These are phyloP conservation scores for Nemania sp. DNA, from an alignment of 2,329 filamentous ascomycete species.

Conservation along the genomic window DNA sequence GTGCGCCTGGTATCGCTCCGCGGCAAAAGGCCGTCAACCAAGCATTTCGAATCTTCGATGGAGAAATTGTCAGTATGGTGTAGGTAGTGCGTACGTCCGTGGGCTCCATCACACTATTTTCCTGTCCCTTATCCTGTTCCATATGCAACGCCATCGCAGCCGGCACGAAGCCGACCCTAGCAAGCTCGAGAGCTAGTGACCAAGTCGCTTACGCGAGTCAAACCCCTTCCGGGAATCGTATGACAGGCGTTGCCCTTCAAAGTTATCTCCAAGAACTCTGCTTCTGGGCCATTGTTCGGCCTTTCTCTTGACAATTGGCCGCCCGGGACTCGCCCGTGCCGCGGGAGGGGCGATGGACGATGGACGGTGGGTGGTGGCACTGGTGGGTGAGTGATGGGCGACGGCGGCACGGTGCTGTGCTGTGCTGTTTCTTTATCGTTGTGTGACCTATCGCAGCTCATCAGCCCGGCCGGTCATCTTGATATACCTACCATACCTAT, in stretches of 20 bases:
- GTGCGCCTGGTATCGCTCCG: neutral
- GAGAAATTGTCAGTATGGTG: neutral
- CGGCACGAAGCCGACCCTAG: conserved; percentile 21
- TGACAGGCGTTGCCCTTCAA: neutral
- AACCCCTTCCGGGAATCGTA: conserved; percentile 2
- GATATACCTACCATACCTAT: neutral
- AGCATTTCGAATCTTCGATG: no score
- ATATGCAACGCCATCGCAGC: conserved; percentile 20
- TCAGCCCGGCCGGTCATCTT: neutral
- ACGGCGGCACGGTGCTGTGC: neutral
- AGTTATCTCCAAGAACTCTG: neutral
- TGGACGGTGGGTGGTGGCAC: neutral
- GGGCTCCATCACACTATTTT: conserved; percentile 14
- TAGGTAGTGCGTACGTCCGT: neutral
- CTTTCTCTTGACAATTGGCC: neutral
- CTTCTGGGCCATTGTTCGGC: neutral
- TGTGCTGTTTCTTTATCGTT: neutral
- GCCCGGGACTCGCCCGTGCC: no score
- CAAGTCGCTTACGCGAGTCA: conserved; percentile 20
- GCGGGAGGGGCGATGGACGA: no score
- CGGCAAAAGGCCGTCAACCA: no score
- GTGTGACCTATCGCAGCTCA: conserved; percentile 14
- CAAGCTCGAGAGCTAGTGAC: conserved; percentile 1
- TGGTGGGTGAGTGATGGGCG: no score
- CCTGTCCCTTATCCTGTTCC: neutral